Conservation (phyloP, 164 flowering plant genomes). For the Hamamelis virginiana region DNA sequence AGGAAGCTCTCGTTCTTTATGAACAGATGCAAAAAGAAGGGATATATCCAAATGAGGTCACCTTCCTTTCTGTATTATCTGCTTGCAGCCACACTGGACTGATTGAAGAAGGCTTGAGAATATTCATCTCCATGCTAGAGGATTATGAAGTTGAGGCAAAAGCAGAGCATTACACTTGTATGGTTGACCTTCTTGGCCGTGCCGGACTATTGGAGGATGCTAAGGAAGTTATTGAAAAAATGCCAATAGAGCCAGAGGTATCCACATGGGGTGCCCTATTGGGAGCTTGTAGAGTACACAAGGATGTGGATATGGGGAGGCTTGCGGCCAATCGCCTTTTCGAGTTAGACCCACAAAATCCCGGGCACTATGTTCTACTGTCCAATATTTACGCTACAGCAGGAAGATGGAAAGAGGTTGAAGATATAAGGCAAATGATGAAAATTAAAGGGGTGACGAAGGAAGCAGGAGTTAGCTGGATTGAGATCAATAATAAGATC, state of each 20-base stretch:
- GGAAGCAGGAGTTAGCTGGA: constrained; percentile 29
- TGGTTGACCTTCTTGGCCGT: constrained; percentile 22
- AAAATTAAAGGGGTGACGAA: constrained; percentile 24
- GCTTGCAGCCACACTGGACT: constrained; percentile 24
- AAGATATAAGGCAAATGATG: constrained; percentile 20
- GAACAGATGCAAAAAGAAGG: constrained; percentile 21
- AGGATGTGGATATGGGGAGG: constrained; percentile 18
- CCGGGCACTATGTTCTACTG: constrained; percentile 25
- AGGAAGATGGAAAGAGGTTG: constrained; percentile 27
- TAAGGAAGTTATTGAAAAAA: constrained; percentile 21
- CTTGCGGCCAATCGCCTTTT: constrained; percentile 22
- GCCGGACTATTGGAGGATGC: constrained; percentile 22
- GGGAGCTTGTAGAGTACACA: constrained; percentile 20
- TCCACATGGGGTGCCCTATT: constrained; percentile 30
- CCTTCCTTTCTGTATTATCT: constrained; percentile 18
- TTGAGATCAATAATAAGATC: constrained; percentile 18
- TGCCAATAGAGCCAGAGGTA: constrained; percentile 25
- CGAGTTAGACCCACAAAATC: constrained; percentile 25
- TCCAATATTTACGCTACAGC: constrained; percentile 23
- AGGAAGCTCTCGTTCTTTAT: constrained; percentile 14
- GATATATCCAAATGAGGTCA: constrained; percentile 16
- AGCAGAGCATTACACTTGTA: constrained; percentile 25
- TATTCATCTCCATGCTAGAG: constrained; percentile 24
- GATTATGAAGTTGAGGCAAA: constrained; percentile 12
- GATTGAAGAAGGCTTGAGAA: constrained; percentile 20